These are phyloP conservation scores for Euptelea pleiosperma DNA, from an alignment of 164 flowering plant species.

Conservation along the genomic window DNA sequence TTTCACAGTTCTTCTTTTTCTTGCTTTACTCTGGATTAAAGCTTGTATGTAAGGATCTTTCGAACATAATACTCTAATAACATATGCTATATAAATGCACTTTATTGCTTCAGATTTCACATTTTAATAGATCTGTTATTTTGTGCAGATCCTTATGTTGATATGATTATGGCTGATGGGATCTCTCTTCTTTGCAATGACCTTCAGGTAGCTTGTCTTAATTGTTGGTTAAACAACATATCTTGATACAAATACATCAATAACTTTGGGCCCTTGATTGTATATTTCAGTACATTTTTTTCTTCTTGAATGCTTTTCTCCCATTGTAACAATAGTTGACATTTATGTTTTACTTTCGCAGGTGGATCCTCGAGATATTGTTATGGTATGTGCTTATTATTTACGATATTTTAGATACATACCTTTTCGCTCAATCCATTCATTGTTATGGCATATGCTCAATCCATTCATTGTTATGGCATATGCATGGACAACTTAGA, in stretches of 20 bases:
- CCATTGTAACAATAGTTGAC: slow-evolving; percentile 7
- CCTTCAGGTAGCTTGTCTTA: slow-evolving; percentile 56
- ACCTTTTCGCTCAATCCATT: too few relatives aligned
- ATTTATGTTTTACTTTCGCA: slow-evolving; percentile 29
- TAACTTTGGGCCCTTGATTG: neutral
- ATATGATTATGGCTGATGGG: slow-evolving; percentile 96
- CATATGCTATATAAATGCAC: neutral
- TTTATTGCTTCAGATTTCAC: neutral
- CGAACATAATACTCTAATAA: too few relatives aligned
- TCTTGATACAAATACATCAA: neutral
- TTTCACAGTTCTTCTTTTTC: too few relatives aligned
- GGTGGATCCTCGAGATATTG: slow-evolving; percentile 99
- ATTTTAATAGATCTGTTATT: slow-evolving; percentile 5
- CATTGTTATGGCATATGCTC: too few relatives aligned
- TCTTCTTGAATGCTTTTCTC: slow-evolving; percentile 2
- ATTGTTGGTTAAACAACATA: neutral
- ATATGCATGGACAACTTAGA: too few relatives aligned
- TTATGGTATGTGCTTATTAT: slow-evolving; percentile 62
- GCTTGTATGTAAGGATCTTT: too few relatives aligned
- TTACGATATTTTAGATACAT: too few relatives aligned
- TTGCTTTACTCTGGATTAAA: too few relatives aligned
- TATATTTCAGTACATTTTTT: neutral
- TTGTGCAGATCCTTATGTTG: slow-evolving; percentile 71
- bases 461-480: too few relatives aligned
- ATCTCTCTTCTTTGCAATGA: slow-evolving; percentile 83